Conservation (phyloP, 2,329 filamentous ascomycete genomes). For the Diplodia sapinea region DNA sequence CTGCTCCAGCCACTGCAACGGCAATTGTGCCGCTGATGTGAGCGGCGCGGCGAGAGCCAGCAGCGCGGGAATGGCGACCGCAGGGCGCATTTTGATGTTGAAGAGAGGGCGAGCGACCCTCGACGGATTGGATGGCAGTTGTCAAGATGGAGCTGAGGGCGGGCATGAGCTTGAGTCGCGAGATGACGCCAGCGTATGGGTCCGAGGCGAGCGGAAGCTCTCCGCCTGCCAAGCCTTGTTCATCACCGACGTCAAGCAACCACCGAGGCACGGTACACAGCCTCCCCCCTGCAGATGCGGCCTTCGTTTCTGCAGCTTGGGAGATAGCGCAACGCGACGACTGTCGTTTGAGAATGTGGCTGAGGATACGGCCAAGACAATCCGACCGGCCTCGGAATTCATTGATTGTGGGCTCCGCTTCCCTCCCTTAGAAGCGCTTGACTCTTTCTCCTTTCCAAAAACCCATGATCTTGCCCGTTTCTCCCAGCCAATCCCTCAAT, state of each 20-base stretch:
- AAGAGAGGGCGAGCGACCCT: not conserved
- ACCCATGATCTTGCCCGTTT: slow-evolving; percentile 66
- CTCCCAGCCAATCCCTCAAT: slow-evolving; percentile 68
- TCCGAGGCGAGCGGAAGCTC: slow-evolving; percentile 14
- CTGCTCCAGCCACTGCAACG: slow-evolving; percentile 5
- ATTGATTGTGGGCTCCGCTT: not conserved
- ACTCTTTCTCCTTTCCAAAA: slow-evolving; percentile 66
- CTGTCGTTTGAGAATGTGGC: no score
- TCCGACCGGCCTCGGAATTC: not conserved
- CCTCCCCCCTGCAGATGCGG: no score
- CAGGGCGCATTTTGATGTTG: slow-evolving; percentile 17
- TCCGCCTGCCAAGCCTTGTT: slow-evolving; percentile 22
- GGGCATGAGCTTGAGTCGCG: slow-evolving; percentile 3
- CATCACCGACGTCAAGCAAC: no score
- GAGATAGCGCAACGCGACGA: not conserved
- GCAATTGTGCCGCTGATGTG: slow-evolving; percentile 12
- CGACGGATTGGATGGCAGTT: slow-evolving; percentile 2
- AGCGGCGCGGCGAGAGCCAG: not conserved
- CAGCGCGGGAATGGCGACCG: not conserved
- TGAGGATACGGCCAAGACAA: not conserved
- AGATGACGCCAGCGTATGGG: slow-evolving; percentile 26
- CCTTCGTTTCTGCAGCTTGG: not conserved
- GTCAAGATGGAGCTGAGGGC: slow-evolving; percentile 10
- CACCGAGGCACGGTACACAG: not conserved
- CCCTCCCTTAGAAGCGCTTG: slow-evolving; percentile 49